Percentiles rank a stretch among this genome's conserved stretches.
Conservation (phyloP, 2,329 filamentous ascomycete species). For the Pseudopithomyces chartarum region DNA sequence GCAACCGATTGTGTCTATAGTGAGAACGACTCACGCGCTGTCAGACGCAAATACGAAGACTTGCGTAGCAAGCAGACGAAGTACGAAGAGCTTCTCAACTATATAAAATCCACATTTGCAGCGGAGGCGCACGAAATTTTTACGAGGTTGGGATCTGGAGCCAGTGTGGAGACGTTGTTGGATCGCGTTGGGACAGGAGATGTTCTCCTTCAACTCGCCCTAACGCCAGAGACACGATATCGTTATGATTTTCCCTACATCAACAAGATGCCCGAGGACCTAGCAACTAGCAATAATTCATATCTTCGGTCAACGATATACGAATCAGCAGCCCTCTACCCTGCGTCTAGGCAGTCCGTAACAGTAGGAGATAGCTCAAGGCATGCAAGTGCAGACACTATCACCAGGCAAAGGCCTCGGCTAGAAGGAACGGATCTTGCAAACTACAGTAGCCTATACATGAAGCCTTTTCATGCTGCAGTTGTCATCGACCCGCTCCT, state of each 20-base stretch:
- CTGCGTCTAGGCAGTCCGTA: neutral
- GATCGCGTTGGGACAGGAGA: neutral
- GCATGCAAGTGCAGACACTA: too few species aligned
- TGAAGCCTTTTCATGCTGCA: slow-evolving; percentile 23
- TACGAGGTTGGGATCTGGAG: neutral
- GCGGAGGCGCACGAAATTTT: too few species aligned
- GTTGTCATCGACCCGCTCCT: slow-evolving; percentile 22
- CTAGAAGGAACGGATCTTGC: neutral
- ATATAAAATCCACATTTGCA: too few species aligned
- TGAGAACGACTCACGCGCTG: too few species aligned
- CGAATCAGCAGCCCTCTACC: slow-evolving; percentile 7
- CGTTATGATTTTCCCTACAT: slow-evolving; percentile 23
- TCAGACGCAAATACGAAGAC: too few species aligned
- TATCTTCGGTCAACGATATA: slow-evolving; percentile 17
- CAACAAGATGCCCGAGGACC: slow-evolving; percentile 9
- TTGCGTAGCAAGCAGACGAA: too few species aligned
- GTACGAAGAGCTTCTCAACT: too few species aligned
- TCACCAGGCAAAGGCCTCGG: neutral
- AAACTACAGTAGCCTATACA: slow-evolving; percentile 12
- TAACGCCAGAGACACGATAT: slow-evolving; percentile 16
- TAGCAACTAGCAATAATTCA: slow-evolving; percentile 9
- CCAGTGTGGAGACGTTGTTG: neutral
- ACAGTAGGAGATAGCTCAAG: too few species aligned
- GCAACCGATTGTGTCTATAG: too few species aligned
- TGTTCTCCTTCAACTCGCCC: slow-evolving; percentile 16